Conservation (phyloP, 192 early-diverging fungal species). For the Funneliformis mosseae region DNA sequence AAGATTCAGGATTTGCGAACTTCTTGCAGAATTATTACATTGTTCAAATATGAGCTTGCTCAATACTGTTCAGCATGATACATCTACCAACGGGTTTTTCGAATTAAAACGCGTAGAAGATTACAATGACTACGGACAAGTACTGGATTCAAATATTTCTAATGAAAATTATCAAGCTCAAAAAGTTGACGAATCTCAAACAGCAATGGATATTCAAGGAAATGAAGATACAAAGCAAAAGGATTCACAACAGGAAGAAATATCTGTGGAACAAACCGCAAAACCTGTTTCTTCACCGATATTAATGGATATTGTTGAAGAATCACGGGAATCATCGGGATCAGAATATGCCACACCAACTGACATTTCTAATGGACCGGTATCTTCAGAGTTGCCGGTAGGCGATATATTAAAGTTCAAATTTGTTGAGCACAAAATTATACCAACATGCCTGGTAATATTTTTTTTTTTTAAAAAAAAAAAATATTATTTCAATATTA, state of each 20-base stretch:
- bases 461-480: not conserved
- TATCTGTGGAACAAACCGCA: not conserved
- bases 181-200: constrained; percentile 13
- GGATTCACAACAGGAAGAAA: not conserved
- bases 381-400: constrained; percentile 50
- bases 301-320: constrained; percentile 20
- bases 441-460: constrained; percentile 58
- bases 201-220: not conserved
- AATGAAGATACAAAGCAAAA: constrained; percentile 3
- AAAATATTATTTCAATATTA: not conserved
- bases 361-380: constrained; percentile 31
- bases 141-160: not conserved
- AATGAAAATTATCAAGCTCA: not conserved
- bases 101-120: constrained; percentile 31
- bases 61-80: constrained; percentile 52
- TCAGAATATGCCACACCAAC: constrained; percentile 36
- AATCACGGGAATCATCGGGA: constrained; percentile 2
- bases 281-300: not conserved
- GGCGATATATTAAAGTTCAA: constrained; percentile 76
- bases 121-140: constrained; percentile 14
- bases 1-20: constrained; percentile 93
- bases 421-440: constrained; percentile 64
- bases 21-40: constrained; percentile 97
- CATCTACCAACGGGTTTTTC: constrained; percentile 41
- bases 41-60: constrained; percentile 84